Evolutionary conservation across 2,329 filamentous ascomycete genomes (phyloP), one percentile per base, ranked within the genome.

Genomic region (Curvularia lunata): DNA sequence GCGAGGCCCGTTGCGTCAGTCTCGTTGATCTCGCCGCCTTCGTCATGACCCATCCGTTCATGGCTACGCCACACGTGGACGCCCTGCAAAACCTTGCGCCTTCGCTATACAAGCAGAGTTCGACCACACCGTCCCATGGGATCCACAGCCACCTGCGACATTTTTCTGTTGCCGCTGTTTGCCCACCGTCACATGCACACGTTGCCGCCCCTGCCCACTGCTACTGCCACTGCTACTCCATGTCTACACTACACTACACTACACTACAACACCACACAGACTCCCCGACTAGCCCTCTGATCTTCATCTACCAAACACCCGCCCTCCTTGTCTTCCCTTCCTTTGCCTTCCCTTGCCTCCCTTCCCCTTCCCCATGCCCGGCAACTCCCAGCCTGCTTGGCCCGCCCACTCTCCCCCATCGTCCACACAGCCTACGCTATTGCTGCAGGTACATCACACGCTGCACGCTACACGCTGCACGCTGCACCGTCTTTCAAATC

Each of bases 381-480:
- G 48, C 48, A 32, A 23, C 18, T 40, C 25, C 37, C 48, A 51
- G 16, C 16, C 48, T 42, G 38, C 48, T 32, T 34, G 30, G 28
- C 23, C 23, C 30, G 27, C 12, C 30, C 28, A 47, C n/a, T 32
- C 12, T 25, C 21, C 18, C 9, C 27, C 27, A 30, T 30, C 27
- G 27, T 27, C 41, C 32, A 30, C 30, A 16, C 16, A 48, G 8
- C 21, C 21, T 48, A 19, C 49, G 51, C 32, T 48, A 52, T 27
- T 28, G 46, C 57, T 52, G 59, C 59, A 62, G 49, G 51, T 59
- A 59, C 52, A 55, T 57, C 54, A 60, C 56, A 52, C 52, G 12
- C 48, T 52, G 51, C 18, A 55, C 28, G 27, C 49, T 55, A 46
- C 18, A 55, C 7, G 13, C 49, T 30, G 51, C 34, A 32, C 34